Base-by-base conservation (phyloP, 2,329 filamentous ascomycete genomes). In the Colletotrichum sp. region DNA sequence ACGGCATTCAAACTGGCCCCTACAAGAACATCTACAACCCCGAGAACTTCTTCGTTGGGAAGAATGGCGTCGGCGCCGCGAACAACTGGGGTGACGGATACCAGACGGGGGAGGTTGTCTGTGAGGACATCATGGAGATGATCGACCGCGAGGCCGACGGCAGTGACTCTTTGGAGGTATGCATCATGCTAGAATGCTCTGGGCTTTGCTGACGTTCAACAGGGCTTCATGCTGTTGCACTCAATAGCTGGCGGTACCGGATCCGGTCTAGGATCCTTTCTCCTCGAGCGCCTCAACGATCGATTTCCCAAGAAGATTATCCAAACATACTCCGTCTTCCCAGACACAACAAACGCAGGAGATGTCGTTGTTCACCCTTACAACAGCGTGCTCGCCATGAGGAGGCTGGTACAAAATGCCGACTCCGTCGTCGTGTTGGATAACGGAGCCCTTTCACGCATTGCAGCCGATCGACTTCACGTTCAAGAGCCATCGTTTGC, bases 1-100 rank as follows among this genome's bases (percentile, higher is more conserved):
- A 99, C 83, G 89, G 93, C 77, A 99, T 99, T 80, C 96, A 99
- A 87, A 94, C 93, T 12, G 96, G 97, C 2, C 93, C 96, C 0
- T 99, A 99, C 89, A 95, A 94, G 85, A 99, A 99, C 84, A 99
- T 99, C 76, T 99, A 99, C 91, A 99, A 99, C 84, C 97, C 97
- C 1, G 97, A 99, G 86, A 99, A 99, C 89, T 98, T 99, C 87
- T 99, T 98, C 84, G 92, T 99, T 69, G 95, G 96, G 81, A 98
- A 98, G 84, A 94, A 96, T 86, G 97, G 97, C 74, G 93, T 95
- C 71, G 97, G 97, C 62, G 97, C 97, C 8, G 97, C 96, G 62
- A 99, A 99, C 86, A 99, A 99, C 85, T 99, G 97, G 97, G 97
- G 96, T 77, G 95, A 97, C 82, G 97, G 97, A 63, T 99, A 99